Conservation (phyloP, 176 grass and related monocot genomes). For the Poa annua region DNA sequence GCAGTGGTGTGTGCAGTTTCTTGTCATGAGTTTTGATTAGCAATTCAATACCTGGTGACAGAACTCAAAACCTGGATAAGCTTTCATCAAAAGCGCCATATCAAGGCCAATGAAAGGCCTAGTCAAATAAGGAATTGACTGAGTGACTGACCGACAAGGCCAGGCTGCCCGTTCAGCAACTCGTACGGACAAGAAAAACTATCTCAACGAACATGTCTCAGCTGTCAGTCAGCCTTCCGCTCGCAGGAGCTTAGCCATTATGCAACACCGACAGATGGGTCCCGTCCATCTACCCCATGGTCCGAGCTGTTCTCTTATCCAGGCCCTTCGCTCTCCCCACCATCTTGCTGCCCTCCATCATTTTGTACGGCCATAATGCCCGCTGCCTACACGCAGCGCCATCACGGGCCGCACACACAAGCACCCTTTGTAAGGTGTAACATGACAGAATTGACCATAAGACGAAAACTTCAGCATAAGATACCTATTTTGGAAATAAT, state of each 20-base stretch:
- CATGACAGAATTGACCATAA: no score
- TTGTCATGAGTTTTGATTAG: background rate
- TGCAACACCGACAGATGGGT: background rate
- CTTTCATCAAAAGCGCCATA: background rate
- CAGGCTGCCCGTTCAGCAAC: background rate
- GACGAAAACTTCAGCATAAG: no score
- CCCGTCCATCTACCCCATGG: background rate
- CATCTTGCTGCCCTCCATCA: no score
- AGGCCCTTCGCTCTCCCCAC: no score
- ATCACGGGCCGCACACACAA: no score
- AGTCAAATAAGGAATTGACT: background rate
- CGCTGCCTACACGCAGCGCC: no score
- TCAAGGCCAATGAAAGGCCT: background rate
- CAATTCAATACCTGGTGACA: no score
- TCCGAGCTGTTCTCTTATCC: no score
- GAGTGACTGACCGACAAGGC: background rate
- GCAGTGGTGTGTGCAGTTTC: background rate
- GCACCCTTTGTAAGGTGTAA: no score
- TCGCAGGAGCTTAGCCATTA: background rate
- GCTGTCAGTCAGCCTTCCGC: no score
- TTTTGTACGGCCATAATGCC: no score
- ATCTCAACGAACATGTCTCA: constrained; percentile 2
- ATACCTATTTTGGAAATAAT: no score
- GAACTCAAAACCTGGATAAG: background rate
- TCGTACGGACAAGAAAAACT: background rate